phyloP scores from a whole-genome alignment of 148 eudicot species.

The Chenopodium album region DNA sequence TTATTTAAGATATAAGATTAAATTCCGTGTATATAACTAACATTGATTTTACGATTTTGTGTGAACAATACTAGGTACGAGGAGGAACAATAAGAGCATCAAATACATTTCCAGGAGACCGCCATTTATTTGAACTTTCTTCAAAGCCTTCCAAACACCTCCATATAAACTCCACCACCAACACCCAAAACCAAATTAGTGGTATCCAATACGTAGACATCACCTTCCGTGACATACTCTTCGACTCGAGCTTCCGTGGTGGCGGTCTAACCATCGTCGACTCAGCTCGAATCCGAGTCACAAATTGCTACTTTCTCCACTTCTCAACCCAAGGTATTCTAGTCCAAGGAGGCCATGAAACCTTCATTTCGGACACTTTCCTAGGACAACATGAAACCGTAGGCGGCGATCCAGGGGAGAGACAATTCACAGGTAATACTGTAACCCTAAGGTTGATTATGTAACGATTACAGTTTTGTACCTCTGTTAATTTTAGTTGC shows the following conservation, averaged over 20 bases:
- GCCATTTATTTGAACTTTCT: constrained; percentile 9
- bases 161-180: background rate
- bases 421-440: background rate
- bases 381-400: constrained; percentile 22
- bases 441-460: too few species aligned
- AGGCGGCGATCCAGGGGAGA: constrained; percentile 2
- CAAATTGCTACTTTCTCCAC: constrained; percentile 22
- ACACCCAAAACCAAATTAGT: background rate
- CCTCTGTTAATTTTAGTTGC: too few species aligned
- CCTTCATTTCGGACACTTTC: constrained; percentile 20
- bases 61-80: constrained; percentile 11
- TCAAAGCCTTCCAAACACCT: background rate
- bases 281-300: constrained; percentile 15
- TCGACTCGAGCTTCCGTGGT: constrained; percentile 12
- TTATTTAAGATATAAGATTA: too few species aligned
- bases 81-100: constrained; percentile 28
- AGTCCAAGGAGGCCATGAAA: constrained; percentile 19
- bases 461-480: too few species aligned
- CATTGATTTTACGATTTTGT: background rate
- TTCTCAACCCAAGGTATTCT: constrained; percentile 16
- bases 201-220: constrained; percentile 18
- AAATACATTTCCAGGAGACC: constrained; percentile 14
- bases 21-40: background rate
- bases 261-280: constrained; percentile 9
- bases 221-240: constrained; percentile 23